phyloP scores from a whole-genome alignment of 139 green algal genomes.

The Tetradesmus obliquus region DNA sequence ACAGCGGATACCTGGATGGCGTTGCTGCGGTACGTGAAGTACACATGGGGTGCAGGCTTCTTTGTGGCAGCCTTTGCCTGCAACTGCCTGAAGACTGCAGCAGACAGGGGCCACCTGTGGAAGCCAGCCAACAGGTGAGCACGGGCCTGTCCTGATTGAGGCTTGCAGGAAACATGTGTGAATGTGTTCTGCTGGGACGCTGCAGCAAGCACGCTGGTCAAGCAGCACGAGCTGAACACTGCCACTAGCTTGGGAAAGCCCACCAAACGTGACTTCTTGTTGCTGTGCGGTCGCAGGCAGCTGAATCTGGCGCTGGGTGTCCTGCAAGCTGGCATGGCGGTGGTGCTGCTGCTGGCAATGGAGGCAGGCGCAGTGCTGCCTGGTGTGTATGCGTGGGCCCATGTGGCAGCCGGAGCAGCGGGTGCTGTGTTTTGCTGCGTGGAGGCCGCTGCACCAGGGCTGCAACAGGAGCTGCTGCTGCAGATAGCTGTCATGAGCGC shows the following conservation, averaged over 20 bases:
- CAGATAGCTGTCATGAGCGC: neutral
- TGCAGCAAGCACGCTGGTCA: neutral
- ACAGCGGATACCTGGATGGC: neutral
- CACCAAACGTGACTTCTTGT: neutral
- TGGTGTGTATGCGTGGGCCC: neutral
- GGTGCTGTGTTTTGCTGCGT: neutral
- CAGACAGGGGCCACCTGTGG: slow-evolving; percentile 25
- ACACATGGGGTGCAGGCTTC: slow-evolving; percentile 10
- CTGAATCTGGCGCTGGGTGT: slow-evolving; percentile 2
- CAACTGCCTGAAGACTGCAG: slow-evolving; percentile 40
- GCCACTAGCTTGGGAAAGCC: neutral
- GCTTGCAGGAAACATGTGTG: no score
- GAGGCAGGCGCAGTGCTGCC: slow-evolving; percentile 8
- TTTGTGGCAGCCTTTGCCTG: slow-evolving; percentile 31
- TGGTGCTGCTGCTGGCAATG: slow-evolving; percentile 8
- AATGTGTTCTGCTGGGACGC: no score
- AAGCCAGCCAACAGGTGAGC: slow-evolving; percentile 24
- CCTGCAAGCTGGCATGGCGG: slow-evolving; percentile 2
- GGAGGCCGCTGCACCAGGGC: neutral
- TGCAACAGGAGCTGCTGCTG: neutral
- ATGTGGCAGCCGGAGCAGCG: neutral
- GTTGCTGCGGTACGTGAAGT: slow-evolving; percentile 14
- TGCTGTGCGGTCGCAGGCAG: slow-evolving; percentile 9
- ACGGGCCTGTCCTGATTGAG: no score
- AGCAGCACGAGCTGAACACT: neutral